These are phyloP conservation scores for Candida oleophila DNA, from an alignment of 805 yeast species.

Conservation along the genomic window DNA sequence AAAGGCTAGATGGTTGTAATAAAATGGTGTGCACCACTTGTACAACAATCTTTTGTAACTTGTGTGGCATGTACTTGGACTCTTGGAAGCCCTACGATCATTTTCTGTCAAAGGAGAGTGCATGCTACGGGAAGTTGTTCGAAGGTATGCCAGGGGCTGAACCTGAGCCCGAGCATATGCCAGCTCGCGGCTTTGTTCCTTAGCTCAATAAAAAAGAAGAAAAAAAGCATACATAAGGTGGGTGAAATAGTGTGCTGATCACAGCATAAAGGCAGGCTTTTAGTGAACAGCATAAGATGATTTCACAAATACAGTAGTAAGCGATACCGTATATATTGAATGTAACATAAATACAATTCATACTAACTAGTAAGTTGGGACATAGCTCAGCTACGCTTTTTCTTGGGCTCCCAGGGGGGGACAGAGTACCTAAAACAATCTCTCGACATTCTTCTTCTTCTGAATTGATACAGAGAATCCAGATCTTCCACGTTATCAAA, in stretches of 20 bases:
- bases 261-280: no score
- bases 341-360: no score
- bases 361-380: no score
- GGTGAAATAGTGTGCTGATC: no score
- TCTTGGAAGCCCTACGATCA: slow-evolving; percentile 51
- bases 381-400: no score
- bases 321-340: no score
- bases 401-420: slow-evolving; percentile 13
- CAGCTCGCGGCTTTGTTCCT: no score
- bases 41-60: slow-evolving; percentile 47
- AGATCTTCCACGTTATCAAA: slow-evolving; percentile 33
- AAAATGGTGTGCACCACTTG: slow-evolving; percentile 59
- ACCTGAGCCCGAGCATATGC: neutral
- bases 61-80: slow-evolving; percentile 47
- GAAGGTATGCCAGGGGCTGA: slow-evolving; percentile 44
- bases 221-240: no score
- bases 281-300: no score
- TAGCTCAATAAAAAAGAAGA: no score
- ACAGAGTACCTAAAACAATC: slow-evolving; percentile 47
- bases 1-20: slow-evolving; percentile 63
- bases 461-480: slow-evolving; percentile 45
- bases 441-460: slow-evolving; percentile 58
- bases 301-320: no score
- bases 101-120: slow-evolving; percentile 38
- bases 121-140: slow-evolving; percentile 52